Base-by-base conservation (phyloP, 163 green algal genomes). In the Scenedesmus sp. region DNA sequence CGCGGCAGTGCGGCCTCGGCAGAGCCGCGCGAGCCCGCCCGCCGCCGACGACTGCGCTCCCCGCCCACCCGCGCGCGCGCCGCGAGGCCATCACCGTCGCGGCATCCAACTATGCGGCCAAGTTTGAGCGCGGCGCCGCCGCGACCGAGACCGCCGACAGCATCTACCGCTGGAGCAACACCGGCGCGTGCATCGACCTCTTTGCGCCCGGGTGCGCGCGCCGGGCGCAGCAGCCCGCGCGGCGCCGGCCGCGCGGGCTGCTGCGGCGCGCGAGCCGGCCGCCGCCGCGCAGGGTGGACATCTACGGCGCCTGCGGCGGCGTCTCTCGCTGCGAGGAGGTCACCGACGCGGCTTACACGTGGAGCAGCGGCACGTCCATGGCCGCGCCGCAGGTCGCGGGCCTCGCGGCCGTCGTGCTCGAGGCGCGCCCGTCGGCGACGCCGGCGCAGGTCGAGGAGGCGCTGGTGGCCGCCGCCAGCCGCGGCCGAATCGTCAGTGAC, bases 331-430 rank as follows among this genome's bases (percentile, higher is more conserved):
- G 92, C 64, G 54, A 84, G 1, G 33, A 60, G 4, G 78, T 96
- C 4, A 87, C 71, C 6, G 78, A 92, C 63, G 57, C 2, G 0
- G 74, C 90, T 0, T 95, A 94, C 81, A 88, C 89, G 5, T 93
- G 86, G 89, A 86, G 82, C 13, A 85, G 57, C 1, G 91, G 91
- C 13, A 95, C 91, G 9, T 87, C 63, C 73, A 95, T 95, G 89
- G 63, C 74, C 24, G 74, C 88, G 1, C 92, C 92, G 0, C 84
- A 92, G 63, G 91, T 96, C 6, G 91, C 90, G 20, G 92, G 89
- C 13, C 74, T 85, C 3, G 88, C 85, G 4, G 92, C 92, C 15
- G 75, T 95, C n/a, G 93, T 90, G 64, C 84, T 96, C 0, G 78
- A 64, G 36, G 10, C 78, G 1, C 56, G 87, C 44, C 89, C 86